phyloP scores from a whole-genome alignment of 1,284 basidiomycete genomes.

The Ceratobasidium sp. region DNA sequence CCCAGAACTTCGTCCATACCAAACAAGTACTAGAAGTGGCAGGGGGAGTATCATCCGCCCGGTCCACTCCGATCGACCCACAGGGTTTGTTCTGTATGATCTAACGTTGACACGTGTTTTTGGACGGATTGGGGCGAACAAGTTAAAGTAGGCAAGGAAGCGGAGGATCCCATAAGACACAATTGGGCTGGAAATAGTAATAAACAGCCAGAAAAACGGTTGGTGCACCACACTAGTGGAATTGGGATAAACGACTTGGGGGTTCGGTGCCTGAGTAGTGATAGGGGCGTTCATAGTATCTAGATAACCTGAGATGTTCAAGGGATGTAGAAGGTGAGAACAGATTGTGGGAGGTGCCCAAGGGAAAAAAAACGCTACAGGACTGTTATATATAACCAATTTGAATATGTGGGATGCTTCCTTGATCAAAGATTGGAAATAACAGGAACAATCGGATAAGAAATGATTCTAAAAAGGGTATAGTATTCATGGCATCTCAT shows the following conservation, averaged over 20 bases:
- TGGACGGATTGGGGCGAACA: background rate
- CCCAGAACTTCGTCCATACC: background rate
- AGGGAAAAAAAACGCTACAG: too few relatives aligned
- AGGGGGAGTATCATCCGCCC: background rate
- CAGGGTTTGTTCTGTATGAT: background rate
- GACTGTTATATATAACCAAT: too few relatives aligned
- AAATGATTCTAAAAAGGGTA: too few relatives aligned
- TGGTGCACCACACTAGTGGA: background rate
- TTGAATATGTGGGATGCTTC: too few relatives aligned
- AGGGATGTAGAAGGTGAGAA: too few relatives aligned
- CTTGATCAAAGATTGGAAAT: too few relatives aligned
- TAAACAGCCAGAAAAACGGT: background rate
- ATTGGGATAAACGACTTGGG: background rate
- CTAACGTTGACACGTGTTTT: background rate
- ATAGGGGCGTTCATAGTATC: background rate
- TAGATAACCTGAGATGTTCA: background rate
- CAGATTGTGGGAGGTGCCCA: too few relatives aligned
- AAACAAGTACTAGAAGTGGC: background rate
- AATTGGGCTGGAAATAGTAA: background rate
- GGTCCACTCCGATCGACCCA: background rate
- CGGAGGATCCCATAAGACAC: background rate
- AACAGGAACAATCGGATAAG: too few relatives aligned
- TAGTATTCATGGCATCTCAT: too few relatives aligned
- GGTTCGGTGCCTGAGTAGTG: background rate
- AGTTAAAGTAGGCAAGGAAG: background rate